Base-by-base conservation (phyloP, 2,329 filamentous ascomycete genomes). In the Penicillium sp. region DNA sequence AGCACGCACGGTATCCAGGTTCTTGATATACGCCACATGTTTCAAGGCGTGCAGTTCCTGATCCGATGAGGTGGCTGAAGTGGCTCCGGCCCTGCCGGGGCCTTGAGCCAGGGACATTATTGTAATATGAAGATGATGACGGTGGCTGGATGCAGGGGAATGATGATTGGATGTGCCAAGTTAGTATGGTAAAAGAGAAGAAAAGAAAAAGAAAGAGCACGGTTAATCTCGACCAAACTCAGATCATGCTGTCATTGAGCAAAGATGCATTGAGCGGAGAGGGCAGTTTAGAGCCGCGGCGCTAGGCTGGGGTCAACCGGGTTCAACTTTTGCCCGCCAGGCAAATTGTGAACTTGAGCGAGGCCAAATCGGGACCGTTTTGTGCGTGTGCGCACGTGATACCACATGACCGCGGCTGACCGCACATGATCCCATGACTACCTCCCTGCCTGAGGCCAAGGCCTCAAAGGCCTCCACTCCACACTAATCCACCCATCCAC, bases 11-110 rank as follows among this genome's bases (percentile, higher is more conserved):
- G 88, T 91, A 74, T 99, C 91, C 62, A 99, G 82, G 67, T 88
- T 90, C 75, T 96, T 90, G 62, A 99, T 91, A 72, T 97, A 99
- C 69, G 86, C 85, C 65, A 97, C 90, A 72, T 99, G 94, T 69
- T 84, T 84, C 59, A 85, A 78, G 45, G 80, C 72, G 55, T 77
- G 79, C 50, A 87, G 76, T 42, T 76, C 72, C 57, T 81, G 74
- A 58, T 80, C 77, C 51, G 74, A 67, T 15, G 78, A 75, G 54
- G 54, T 65, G 36, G 64, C 69, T 51, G 78, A 74, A 54, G 54
- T 65, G 39, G 64, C 69, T 50, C 68, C 69, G 58, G 79, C 83
- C 55, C 80, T 76, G 49, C 83, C 83, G 40, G 83, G 83, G 20
- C 83, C 83, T 44, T 83, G 81, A 53, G 81, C 82, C 42, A 86